phyloP scores from a whole-genome alignment of 2,329 filamentous ascomycete species.

The Monilinia fructicola region DNA sequence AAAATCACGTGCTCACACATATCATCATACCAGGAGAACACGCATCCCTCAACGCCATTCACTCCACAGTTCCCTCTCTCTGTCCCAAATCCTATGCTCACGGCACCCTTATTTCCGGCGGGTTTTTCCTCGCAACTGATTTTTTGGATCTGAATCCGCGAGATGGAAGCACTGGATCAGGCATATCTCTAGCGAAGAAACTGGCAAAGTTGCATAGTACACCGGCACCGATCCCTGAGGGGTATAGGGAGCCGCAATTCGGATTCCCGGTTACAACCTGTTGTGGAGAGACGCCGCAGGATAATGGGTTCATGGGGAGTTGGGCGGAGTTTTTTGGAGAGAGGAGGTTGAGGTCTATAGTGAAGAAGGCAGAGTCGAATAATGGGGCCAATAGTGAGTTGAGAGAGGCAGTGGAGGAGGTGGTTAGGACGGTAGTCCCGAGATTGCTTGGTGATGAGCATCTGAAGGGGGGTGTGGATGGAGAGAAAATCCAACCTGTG shows the following conservation, averaged over 20 bases:
- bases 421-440: conserved; percentile 67
- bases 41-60: conserved; percentile 79
- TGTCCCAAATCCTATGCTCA: conserved; percentile 75
- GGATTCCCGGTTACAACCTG: conserved; percentile 85
- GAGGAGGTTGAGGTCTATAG: conserved; percentile 66
- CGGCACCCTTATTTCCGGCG: conserved; percentile 53
- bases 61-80: conserved; percentile 67
- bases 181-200: conserved; percentile 65
- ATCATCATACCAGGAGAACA: conserved; percentile 64
- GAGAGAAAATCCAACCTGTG: conserved; percentile 66
- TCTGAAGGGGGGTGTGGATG: conserved; percentile 50
- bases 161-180: conserved; percentile 40
- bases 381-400: conserved; percentile 68
- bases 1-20: conserved; percentile 18
- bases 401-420: conserved; percentile 60
- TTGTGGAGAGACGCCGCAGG: conserved; percentile 80
- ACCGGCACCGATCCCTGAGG: conserved; percentile 64
- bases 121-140: conserved; percentile 67
- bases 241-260: conserved; percentile 62
- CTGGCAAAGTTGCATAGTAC: conserved; percentile 77
- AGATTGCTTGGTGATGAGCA: conserved; percentile 68
- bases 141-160: conserved; percentile 65
- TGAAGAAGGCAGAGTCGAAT: conserved; percentile 54
- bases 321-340: conserved; percentile 89
- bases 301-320: conserved; percentile 68